Conservation (phyloP, 2,329 filamentous ascomycete species). For the Cladosporium cucumerinum region DNA sequence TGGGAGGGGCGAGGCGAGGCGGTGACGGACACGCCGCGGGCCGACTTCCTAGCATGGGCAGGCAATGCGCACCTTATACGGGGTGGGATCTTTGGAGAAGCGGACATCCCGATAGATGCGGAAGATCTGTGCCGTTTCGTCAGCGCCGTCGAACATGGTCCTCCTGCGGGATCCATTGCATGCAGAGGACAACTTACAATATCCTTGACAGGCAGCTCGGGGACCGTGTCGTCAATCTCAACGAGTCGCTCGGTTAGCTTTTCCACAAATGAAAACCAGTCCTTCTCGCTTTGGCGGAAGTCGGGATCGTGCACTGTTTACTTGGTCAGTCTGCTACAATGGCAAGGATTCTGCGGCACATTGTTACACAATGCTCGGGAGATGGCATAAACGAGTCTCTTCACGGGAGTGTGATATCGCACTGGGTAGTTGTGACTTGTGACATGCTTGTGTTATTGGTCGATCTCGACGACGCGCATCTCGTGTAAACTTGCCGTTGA, state of each 20-base stretch:
- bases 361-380: background rate
- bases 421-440: background rate
- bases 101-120: constrained; percentile 84
- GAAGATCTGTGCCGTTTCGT: constrained; percentile 55
- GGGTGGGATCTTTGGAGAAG: constrained; percentile 79
- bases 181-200: constrained; percentile 48
- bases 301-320: constrained; percentile 70
- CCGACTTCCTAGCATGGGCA: constrained; percentile 6
- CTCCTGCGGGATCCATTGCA: background rate
- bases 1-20: constrained; percentile 11
- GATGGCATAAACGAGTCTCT: background rate
- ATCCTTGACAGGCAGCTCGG: constrained; percentile 81
- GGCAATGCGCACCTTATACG: constrained; percentile 65
- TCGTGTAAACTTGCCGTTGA: background rate
- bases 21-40: constrained; percentile 14
- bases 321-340: constrained; percentile 7
- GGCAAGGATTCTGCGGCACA: background rate
- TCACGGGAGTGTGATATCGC: background rate
- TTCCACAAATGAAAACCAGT: constrained; percentile 78
- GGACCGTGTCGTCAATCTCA: constrained; percentile 74
- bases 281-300: constrained; percentile 72
- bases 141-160: background rate
- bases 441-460: background rate
- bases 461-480: background rate
- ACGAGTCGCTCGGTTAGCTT: constrained; percentile 66